Evolutionary conservation across 148 eudicot genomes (phyloP).

Genomic region (Vaccinium macrocarpon): DNA sequence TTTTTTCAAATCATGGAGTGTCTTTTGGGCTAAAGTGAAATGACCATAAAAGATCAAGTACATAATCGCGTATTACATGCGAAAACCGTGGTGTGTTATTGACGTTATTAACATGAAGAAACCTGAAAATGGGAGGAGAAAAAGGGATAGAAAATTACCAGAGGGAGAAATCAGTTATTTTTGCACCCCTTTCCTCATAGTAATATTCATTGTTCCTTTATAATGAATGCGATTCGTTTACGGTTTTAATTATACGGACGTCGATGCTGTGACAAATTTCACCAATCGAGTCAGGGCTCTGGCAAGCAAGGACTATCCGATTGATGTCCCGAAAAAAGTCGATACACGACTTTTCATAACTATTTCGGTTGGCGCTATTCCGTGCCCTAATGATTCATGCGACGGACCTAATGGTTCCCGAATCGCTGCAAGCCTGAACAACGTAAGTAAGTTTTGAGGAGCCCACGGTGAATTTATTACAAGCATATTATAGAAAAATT

Average conservation of each 20-base stretch:
- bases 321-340: constrained; percentile 21
- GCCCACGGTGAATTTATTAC: constrained; percentile 23
- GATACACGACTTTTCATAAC: constrained; percentile 14
- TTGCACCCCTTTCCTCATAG: background rate
- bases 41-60: background rate
- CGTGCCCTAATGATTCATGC: constrained; percentile 14
- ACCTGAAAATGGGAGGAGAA: no score
- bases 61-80: background rate
- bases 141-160: background rate
- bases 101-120: no score
- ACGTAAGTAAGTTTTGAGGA: constrained; percentile 22
- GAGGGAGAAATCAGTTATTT: background rate
- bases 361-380: constrained; percentile 18
- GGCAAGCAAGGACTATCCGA: constrained; percentile 3
- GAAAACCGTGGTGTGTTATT: no score
- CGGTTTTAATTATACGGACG: background rate
- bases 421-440: constrained; percentile 29
- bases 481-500: constrained; percentile 25
- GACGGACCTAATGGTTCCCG: constrained; percentile 22
- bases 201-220: background rate
- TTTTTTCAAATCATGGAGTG: background rate
- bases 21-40: background rate
- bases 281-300: background rate
- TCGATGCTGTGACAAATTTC: constrained; percentile 17
- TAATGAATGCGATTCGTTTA: background rate